Evolutionary conservation across 148 eudicot genomes (phyloP).

Genomic region (Salicornia ramosissima): DNA sequence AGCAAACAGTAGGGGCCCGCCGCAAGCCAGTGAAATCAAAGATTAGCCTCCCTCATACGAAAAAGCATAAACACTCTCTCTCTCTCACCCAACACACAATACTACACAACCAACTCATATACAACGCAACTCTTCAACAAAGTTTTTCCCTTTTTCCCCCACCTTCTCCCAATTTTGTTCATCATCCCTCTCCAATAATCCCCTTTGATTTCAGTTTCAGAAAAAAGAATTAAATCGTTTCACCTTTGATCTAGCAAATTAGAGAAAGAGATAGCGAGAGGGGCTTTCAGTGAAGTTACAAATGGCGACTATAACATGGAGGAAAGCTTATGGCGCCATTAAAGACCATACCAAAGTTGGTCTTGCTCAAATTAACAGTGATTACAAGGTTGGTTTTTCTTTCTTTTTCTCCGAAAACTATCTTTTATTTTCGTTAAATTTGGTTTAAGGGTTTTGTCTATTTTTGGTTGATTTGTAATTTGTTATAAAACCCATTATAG

Average conservation of each 20-base stretch:
- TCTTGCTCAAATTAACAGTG: conserved; percentile 90
- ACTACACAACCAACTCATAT: too few species aligned
- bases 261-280: conserved; percentile 6
- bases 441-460: conserved; percentile 6
- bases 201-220: too few species aligned
- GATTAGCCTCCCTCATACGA: too few species aligned
- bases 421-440: not conserved
- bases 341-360: conserved; percentile 96
- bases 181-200: too few species aligned
- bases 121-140: too few species aligned
- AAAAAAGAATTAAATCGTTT: too few species aligned
- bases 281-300: not conserved
- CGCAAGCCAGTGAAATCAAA: too few species aligned
- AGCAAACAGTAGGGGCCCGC: too few species aligned
- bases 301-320: conserved; percentile 82
- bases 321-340: conserved; percentile 88
- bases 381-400: conserved; percentile 54
- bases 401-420: not conserved
- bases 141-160: too few species aligned
- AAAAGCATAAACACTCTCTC: too few species aligned
- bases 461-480: conserved; percentile 8
- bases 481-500: conserved; percentile 29
- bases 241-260: not conserved
- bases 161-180: too few species aligned
- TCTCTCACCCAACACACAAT: too few species aligned